Conservation (phyloP, 2,329 filamentous ascomycete species). For the Hirsutella minnesotensis region DNA sequence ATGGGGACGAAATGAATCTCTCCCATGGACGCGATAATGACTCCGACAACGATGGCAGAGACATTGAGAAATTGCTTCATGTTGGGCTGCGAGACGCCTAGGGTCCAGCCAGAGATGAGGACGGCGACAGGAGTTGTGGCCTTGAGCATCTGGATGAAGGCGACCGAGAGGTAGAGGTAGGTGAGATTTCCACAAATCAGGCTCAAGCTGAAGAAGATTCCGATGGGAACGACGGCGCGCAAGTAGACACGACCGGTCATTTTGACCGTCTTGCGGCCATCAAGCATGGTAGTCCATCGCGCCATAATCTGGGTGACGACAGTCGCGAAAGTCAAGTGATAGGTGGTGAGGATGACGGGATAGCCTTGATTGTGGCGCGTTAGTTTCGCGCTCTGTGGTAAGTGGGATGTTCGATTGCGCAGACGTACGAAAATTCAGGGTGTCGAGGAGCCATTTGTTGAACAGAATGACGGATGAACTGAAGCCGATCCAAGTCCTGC, state of each 20-base stretch:
- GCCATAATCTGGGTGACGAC: conserved; percentile 90
- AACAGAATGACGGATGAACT: conserved; percentile 94
- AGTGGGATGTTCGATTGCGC: background rate
- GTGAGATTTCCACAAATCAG: conserved; percentile 94
- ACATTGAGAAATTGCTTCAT: conserved; percentile 85
- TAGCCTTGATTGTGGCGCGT: conserved; percentile 36
- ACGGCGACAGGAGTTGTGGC: conserved; percentile 93
- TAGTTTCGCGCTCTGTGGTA: conserved; percentile 8
- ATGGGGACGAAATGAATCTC: conserved; percentile 86
- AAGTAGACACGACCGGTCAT: conserved; percentile 94
- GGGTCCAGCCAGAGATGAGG: conserved; percentile 75
- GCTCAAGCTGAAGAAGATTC: conserved; percentile 89
- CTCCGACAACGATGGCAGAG: conserved; percentile 86
- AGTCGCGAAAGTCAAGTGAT: conserved; percentile 88
- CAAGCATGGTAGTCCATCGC: conserved; percentile 77
- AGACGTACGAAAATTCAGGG: conserved; percentile 56
- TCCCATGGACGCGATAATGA: conserved; percentile 86
- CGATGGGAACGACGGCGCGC: conserved; percentile 87
- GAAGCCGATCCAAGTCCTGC: conserved; percentile 80
- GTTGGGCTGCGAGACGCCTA: conserved; percentile 76
- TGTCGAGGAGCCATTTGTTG: conserved; percentile 97
- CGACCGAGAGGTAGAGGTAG: conserved; percentile 88
- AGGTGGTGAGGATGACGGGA: conserved; percentile 82
- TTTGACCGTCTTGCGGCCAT: conserved; percentile 90
- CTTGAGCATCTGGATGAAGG: conserved; percentile 99